Evolutionary conservation across 1,284 basidiomycete species (phyloP), one percentile per base, ranked within the genome.

Genomic region (Heliocybe sulcata): DNA sequence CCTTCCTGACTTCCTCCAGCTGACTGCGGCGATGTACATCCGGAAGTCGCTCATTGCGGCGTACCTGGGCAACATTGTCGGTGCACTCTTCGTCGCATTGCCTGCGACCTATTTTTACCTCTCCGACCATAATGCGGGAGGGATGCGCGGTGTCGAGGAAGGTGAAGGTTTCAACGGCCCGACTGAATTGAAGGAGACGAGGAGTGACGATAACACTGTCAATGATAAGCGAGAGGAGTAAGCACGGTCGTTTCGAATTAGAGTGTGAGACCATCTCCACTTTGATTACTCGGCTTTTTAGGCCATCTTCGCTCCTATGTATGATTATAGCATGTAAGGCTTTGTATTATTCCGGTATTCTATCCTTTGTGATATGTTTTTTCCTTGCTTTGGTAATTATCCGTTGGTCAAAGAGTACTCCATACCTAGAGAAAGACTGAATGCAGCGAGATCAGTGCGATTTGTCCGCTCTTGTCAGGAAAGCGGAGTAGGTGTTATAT

Each of bases 11-110:
- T 14, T 42, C 8, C 12, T 31, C 38, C 59, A 85, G 81, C 65
- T 87, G 45, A 79, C 80, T 0, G 68, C 71, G 1, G 81, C 73
- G 1, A 70, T 77, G 45, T 90, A 90, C 66, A 87, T 90, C 64
- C 73, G 75, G 63, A 90, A 87, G 82, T 87, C 85, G 2, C 66
- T 90, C 51, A 81, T 90, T 59, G 82, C 87, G 0, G 67, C 84
- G 1, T 83, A 80, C 65, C 58, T 89, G 52, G 87, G 87, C 29
- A 90, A 90, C 69, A 76, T 84, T 35, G 69, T 89, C 16, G 87
- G 87, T 3, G 87, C 76, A 8, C 68, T 84, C 33, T 68, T 86
- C 45, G 82, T 90, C 29, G 84, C 72, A 11, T 62, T 87, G 1
- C 85, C 85, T 9, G 81, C 76, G 1, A 67, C 73, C 8, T 85